A percentile compares a stretch with the other conserved stretches of the same genome.
phyloP scores from a whole-genome alignment of 75 land plant genomes.

The Cunninghamia lanceolata region DNA sequence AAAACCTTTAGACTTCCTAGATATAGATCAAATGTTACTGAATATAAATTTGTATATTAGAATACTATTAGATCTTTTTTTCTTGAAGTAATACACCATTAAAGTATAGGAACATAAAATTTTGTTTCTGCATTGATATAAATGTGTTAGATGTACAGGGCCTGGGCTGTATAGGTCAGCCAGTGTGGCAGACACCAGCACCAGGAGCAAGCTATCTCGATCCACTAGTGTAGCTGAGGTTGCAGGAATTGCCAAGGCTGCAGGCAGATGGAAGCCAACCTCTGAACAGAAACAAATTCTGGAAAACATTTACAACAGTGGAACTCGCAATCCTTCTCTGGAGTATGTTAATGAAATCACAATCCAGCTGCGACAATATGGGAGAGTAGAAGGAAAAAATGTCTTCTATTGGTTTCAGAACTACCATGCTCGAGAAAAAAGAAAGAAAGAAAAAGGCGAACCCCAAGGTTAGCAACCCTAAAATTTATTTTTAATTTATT shows the following conservation, averaged over 20 bases:
- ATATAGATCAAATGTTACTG: too few species aligned
- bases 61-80: too few species aligned
- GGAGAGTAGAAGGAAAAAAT: constrained; percentile 15
- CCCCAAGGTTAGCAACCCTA: not conserved
- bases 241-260: not conserved
- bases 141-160: not conserved
- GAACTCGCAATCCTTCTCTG: not conserved
- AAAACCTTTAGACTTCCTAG: too few species aligned
- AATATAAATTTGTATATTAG: too few species aligned
- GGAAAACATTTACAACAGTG: not conserved
- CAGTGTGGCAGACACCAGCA: not conserved
- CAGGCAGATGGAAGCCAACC: constrained; percentile 1
- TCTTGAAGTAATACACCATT: too few species aligned
- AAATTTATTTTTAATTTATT: not conserved
- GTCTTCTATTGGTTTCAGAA: constrained; percentile 31
- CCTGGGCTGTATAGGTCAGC: not conserved
- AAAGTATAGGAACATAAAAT: too few species aligned
- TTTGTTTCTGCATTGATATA: not conserved
- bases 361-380: constrained; percentile 2
- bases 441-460: not conserved
- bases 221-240: not conserved
- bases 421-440: constrained; percentile 12
- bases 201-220: not conserved
- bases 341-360: constrained; percentile 12
- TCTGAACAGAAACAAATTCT: not conserved